phyloP scores from a whole-genome alignment of 2,329 filamentous ascomycete genomes.

The Rachicladosporium sp. region DNA sequence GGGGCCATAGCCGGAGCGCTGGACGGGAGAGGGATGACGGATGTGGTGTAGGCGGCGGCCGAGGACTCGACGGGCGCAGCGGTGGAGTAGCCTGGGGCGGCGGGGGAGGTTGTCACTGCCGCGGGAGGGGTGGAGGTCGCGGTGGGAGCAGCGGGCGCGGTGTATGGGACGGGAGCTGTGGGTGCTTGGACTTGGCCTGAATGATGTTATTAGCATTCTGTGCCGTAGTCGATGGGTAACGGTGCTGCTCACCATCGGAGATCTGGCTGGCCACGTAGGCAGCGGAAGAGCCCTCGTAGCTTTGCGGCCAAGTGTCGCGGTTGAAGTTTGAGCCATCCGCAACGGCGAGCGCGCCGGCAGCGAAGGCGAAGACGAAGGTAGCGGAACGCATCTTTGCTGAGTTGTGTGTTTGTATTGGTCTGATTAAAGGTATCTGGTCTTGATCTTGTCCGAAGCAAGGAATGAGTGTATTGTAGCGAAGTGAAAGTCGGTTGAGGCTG shows the following conservation, averaged over 20 bases:
- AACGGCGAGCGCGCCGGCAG: constrained; percentile 5
- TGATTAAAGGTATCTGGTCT: too few relatives aligned
- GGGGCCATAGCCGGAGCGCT: neutral
- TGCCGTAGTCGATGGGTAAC: neutral
- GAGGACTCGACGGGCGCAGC: constrained; percentile 2
- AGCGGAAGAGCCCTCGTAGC: neutral
- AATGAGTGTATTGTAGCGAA: too few relatives aligned
- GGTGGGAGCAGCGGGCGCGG: neutral
- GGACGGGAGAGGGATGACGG: neutral
- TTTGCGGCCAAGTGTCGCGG: constrained; percentile 2
- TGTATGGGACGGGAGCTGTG: neutral
- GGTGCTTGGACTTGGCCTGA: neutral
- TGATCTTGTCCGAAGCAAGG: too few relatives aligned
- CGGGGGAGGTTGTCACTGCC: neutral
- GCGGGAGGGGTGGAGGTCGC: constrained; percentile 1
- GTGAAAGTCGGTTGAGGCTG: too few relatives aligned
- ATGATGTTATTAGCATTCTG: too few relatives aligned
- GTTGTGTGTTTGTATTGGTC: constrained; percentile 3
- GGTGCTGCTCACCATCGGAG: neutral
- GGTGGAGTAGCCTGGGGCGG: neutral
- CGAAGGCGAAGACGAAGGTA: constrained; percentile 7
- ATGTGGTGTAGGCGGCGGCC: neutral
- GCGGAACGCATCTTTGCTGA: constrained; percentile 7
- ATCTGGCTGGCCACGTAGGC: neutral
- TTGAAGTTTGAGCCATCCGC: constrained; percentile 1